A percentile compares a stretch with the other conserved stretches of the same genome.
Conservation (phyloP, 768 basidiomycete genomes). For the Saitozyma sp. region DNA sequence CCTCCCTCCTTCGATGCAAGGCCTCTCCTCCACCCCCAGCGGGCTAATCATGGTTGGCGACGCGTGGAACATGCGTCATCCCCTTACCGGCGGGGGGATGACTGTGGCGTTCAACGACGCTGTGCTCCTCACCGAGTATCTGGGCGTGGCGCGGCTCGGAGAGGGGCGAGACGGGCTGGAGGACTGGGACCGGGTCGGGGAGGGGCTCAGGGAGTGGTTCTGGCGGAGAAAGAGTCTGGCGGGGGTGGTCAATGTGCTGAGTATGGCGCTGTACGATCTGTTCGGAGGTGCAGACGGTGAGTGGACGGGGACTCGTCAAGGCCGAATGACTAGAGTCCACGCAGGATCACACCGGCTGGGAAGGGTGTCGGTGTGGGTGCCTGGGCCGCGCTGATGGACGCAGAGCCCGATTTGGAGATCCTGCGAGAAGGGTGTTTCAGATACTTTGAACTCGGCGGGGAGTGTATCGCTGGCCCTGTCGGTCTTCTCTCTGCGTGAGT, state of each 20-base stretch:
- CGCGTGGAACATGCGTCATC: constrained; percentile 99
- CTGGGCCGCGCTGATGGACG: constrained; percentile 55
- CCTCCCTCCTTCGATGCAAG: constrained; percentile 75
- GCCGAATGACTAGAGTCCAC: too few species aligned
- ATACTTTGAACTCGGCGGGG: constrained; percentile 92
- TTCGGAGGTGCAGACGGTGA: constrained; percentile 83
- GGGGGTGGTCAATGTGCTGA: constrained; percentile 87
- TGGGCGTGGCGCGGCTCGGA: constrained; percentile 53
- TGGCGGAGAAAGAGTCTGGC: constrained; percentile 81
- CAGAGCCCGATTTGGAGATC: constrained; percentile 55
- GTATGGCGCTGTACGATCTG: constrained; percentile 87
- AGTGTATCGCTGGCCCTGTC: constrained; percentile 83
- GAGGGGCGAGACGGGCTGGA: constrained; percentile 46
- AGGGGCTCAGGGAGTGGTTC: constrained; percentile 70
- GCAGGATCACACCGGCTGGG: neutral
- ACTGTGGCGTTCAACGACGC: constrained; percentile 89
- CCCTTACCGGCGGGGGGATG: constrained; percentile 97
- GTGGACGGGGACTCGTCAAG: constrained; percentile 43
- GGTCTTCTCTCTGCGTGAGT: constrained; percentile 82
- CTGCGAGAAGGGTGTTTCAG: constrained; percentile 80
- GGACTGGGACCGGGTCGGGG: constrained; percentile 53
- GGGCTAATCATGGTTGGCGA: constrained; percentile 78
- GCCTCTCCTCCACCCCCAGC: constrained; percentile 50
- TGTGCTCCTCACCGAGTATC: constrained; percentile 66
- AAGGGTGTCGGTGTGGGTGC: too few species aligned